These are phyloP conservation scores for Nidula microcarpa DNA, from an alignment of 768 basidiomycete genomes.

Conservation along the genomic window DNA sequence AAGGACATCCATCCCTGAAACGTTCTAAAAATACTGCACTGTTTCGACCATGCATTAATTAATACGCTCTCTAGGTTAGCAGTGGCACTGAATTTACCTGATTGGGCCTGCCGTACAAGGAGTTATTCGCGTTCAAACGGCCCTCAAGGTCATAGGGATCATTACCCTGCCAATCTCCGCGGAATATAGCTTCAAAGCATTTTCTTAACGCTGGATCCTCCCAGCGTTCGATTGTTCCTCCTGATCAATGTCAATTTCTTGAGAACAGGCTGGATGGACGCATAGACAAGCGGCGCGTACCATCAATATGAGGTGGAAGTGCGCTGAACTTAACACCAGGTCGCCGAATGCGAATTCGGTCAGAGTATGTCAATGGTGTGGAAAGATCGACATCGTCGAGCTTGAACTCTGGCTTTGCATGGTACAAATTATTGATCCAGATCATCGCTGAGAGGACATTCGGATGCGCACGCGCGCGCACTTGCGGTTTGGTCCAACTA, in stretches of 20 bases:
- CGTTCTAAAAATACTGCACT: slow-evolving; percentile 37
- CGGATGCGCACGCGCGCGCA: slow-evolving; percentile 53
- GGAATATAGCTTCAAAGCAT: slow-evolving; percentile 49
- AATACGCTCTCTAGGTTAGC: background rate
- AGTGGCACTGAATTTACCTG: slow-evolving; percentile 20
- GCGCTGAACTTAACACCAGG: slow-evolving; percentile 46
- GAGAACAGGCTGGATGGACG: slow-evolving; percentile 10
- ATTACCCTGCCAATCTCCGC: slow-evolving; percentile 47
- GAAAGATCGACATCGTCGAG: slow-evolving; percentile 45
- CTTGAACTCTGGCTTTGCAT: slow-evolving; percentile 53
- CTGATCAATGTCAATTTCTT: slow-evolving; percentile 21
- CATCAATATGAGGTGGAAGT: slow-evolving; percentile 16
- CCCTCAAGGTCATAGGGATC: slow-evolving; percentile 53
- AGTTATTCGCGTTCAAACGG: slow-evolving; percentile 46
- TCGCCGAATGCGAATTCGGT: slow-evolving; percentile 60
- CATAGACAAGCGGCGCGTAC: background rate
- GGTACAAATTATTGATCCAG: slow-evolving; percentile 6
- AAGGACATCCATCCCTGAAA: slow-evolving; percentile 63
- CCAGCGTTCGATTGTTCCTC: slow-evolving; percentile 63
- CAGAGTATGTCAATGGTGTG: slow-evolving; percentile 55
- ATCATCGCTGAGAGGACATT: slow-evolving; percentile 42
- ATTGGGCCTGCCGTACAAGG: slow-evolving; percentile 44
- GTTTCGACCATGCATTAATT: background rate
- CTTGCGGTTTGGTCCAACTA: slow-evolving; percentile 35
- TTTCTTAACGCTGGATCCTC: slow-evolving; percentile 45